phyloP scores from a whole-genome alignment of 2,329 filamentous ascomycete genomes.

The Fusarium austroafricanum region DNA sequence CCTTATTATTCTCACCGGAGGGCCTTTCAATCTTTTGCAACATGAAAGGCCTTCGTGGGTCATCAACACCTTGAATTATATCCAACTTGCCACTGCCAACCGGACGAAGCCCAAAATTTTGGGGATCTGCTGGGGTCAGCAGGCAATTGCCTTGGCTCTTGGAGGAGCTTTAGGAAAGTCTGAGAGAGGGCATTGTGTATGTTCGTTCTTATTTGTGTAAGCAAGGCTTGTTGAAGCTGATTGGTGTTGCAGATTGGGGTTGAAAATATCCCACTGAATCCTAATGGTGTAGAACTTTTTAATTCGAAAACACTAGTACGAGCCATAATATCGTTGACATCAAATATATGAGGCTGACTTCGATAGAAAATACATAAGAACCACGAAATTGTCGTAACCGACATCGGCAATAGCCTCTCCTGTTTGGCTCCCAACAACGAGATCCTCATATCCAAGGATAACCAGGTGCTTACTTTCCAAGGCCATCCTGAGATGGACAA shows the following conservation, averaged over 20 bases:
- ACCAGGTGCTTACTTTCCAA: neutral
- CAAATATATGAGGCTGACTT: neutral
- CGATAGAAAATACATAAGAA: neutral
- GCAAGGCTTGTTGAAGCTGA: neutral
- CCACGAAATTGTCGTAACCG: neutral
- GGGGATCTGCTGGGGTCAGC: slow-evolving; percentile 7
- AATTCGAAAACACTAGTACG: neutral
- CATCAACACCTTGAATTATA: neutral
- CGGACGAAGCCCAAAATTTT: neutral
- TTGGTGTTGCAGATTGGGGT: neutral
- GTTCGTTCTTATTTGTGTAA: neutral
- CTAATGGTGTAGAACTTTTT: neutral
- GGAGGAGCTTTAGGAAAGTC: neutral
- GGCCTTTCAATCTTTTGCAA: neutral
- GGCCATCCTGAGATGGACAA: neutral
- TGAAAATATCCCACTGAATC: neutral
- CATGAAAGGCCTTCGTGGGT: neutral
- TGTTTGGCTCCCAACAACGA: neutral
- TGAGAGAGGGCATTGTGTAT: neutral
- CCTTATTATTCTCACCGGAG: neutral
- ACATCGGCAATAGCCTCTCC: neutral
- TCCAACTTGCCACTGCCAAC: accelerated
- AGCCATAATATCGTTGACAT: no score
- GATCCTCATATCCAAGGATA: neutral
- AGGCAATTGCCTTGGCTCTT: neutral